Evolutionary conservation across 2,329 filamentous ascomycete genomes (phyloP).

Genomic region (Exophiala aquamarina): DNA sequence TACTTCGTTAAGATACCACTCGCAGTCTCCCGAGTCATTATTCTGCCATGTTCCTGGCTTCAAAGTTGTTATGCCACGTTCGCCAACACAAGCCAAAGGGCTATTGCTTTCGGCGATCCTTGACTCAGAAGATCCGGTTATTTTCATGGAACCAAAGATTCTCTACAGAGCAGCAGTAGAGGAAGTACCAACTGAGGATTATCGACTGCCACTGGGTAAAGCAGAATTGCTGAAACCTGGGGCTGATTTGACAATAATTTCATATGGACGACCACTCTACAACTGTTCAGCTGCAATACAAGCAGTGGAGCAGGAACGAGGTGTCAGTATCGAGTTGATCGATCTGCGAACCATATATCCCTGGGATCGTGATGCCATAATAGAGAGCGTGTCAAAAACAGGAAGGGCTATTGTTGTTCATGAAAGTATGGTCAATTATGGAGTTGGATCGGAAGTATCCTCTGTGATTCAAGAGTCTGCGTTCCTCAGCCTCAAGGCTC

Average conservation of each 20-base stretch:
- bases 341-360: conserved; percentile 86
- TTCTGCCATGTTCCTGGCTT: conserved; percentile 87
- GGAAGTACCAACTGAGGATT: conserved; percentile 78
- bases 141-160: conserved; percentile 95
- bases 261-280: conserved; percentile 90
- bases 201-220: conserved; percentile 79
- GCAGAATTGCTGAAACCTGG: conserved; percentile 81
- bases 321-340: conserved; percentile 79
- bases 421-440: conserved; percentile 87
- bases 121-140: conserved; percentile 75
- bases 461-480: conserved; percentile 85
- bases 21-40: conserved; percentile 82
- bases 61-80: conserved; percentile 80
- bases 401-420: conserved; percentile 85
- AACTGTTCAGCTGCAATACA: conserved; percentile 75
- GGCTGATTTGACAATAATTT: conserved; percentile 77
- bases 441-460: conserved; percentile 86
- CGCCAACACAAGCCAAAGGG: conserved; percentile 84
- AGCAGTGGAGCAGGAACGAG: conserved; percentile 68
- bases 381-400: conserved; percentile 82
- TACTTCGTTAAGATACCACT: conserved; percentile 71
- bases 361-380: conserved; percentile 80
- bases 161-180: conserved; percentile 89
- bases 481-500: conserved; percentile 79
- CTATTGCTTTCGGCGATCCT: conserved; percentile 74